Evolutionary conservation across 768 basidiomycete species (phyloP).

Genomic region (Boletellus ananas): DNA sequence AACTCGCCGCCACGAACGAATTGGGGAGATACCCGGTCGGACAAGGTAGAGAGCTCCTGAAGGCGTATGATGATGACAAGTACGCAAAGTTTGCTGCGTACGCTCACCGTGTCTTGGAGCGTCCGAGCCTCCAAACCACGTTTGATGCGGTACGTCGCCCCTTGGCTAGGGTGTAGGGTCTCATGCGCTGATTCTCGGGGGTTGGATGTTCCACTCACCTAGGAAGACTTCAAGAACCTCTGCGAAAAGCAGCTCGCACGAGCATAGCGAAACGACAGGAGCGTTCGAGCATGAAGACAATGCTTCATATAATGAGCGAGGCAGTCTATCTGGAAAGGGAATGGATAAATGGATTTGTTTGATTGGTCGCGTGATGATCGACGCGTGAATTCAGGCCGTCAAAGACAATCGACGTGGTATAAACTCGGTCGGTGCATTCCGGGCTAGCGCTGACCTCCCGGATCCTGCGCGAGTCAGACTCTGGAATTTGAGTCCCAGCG

Average conservation of each 20-base stretch:
- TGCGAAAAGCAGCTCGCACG: conserved; percentile 5
- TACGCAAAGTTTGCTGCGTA: conserved; percentile 51
- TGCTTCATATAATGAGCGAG: too few relatives aligned
- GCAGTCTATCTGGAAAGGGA: too few relatives aligned
- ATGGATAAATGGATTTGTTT: too few relatives aligned
- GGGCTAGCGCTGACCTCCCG: too few relatives aligned
- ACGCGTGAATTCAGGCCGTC: too few relatives aligned
- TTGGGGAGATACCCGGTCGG: conserved; percentile 48
- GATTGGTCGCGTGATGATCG: too few relatives aligned
- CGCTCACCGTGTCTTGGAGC: conserved; percentile 40
- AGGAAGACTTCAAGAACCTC: conserved; percentile 10
- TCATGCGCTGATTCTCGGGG: background rate
- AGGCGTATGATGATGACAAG: conserved; percentile 37
- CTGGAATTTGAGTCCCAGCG: too few relatives aligned
- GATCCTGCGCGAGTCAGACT: too few relatives aligned
- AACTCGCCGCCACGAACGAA: conserved; percentile 44
- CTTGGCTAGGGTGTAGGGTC: too few relatives aligned
- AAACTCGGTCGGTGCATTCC: too few relatives aligned
- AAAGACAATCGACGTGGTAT: too few relatives aligned
- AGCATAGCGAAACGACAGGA: conserved; percentile 1
- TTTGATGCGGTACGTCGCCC: conserved; percentile 46
- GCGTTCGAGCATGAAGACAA: too few relatives aligned
- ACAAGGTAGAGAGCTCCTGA: conserved; percentile 42
- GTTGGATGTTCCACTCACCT: background rate
- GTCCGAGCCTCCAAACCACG: conserved; percentile 53